phyloP scores from a whole-genome alignment of 768 basidiomycete genomes.

The Mycena chlorophos region DNA sequence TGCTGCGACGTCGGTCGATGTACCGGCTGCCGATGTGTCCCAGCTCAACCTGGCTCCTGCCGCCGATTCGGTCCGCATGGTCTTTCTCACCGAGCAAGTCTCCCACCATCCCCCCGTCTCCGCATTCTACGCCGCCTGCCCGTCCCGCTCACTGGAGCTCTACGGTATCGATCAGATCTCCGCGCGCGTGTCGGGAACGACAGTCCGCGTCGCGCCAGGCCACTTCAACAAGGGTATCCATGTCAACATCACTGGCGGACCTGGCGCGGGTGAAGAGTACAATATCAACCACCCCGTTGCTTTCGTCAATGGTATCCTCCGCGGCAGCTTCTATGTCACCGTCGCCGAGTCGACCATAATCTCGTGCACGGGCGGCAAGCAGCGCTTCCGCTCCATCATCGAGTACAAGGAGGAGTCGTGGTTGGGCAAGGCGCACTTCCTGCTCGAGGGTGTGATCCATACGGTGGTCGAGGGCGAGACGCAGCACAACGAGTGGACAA shows the following conservation, averaged over 20 bases:
- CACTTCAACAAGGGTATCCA: conserved; percentile 87
- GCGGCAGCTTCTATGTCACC: conserved; percentile 91
- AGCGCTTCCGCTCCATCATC: conserved; percentile 75
- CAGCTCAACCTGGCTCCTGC: conserved; percentile 53
- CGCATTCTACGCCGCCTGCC: conserved; percentile 77
- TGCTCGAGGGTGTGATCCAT: conserved; percentile 88
- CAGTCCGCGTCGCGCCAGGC: conserved; percentile 81
- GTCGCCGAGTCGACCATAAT: conserved; percentile 77
- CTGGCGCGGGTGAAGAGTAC: conserved; percentile 77
- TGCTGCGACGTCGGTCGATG: conserved; percentile 53
- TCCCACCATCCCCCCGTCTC: conserved; percentile 98
- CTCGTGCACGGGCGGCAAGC: conserved; percentile 72
- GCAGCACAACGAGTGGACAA: conserved; percentile 72
- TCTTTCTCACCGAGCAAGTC: conserved; percentile 89
- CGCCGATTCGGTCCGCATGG: conserved; percentile 58
- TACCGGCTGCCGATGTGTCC: conserved; percentile 55
- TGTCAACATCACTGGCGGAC: conserved; percentile 71
- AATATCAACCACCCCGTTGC: conserved; percentile 90
- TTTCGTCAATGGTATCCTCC: conserved; percentile 85
- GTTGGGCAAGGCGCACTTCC: conserved; percentile 85
- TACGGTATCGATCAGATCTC: conserved; percentile 90
- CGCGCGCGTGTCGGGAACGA: conserved; percentile 88
- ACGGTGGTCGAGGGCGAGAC: conserved; percentile 66
- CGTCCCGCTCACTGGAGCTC: conserved; percentile 68
- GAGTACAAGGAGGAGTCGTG: conserved; percentile 99